Conservation (phyloP, 495 filamentous ascomycete species). For the Cryomyces antarcticus region DNA sequence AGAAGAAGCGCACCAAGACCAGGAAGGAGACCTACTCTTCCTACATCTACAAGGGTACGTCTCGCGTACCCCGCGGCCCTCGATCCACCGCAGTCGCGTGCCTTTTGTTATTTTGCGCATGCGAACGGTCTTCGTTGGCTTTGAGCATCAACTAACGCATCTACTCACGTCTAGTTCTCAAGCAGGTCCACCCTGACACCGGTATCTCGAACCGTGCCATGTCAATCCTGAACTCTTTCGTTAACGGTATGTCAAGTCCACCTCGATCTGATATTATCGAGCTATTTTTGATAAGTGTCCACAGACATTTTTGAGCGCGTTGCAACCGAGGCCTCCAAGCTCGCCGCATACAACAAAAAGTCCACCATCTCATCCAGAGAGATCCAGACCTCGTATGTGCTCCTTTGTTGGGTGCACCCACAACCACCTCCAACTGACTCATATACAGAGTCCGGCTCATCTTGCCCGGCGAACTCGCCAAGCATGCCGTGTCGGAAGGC, state of each 20-base stretch:
- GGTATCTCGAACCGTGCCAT: conserved; percentile 99
- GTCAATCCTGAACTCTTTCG: conserved; percentile 98
- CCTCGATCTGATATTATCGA: not conserved
- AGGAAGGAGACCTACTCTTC: conserved; percentile 99
- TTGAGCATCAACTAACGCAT: conserved; percentile 21
- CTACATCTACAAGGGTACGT: conserved; percentile 99
- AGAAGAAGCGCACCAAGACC: conserved; percentile 99
- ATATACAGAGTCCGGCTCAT: conserved; percentile 62
- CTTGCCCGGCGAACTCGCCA: conserved; percentile 93
- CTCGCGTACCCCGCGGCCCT: conserved; percentile 1
- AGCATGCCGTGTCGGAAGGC: conserved; percentile 98
- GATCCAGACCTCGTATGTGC: conserved; percentile 83
- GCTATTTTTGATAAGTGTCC: conserved; percentile 7
- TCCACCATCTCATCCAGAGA: conserved; percentile 98
- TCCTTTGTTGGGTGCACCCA: not conserved
- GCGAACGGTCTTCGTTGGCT: not conserved
- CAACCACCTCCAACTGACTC: not conserved
- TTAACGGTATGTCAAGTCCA: conserved; percentile 59
- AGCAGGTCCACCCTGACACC: conserved; percentile 99
- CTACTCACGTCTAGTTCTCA: conserved; percentile 49
- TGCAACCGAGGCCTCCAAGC: conserved; percentile 94
- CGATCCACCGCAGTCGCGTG: not conserved
- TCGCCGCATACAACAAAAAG: conserved; percentile 99
- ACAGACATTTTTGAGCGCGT: conserved; percentile 99
- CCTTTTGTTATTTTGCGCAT: conserved; percentile 4